phyloP scores from a whole-genome alignment of 495 filamentous ascomycete species.

The Aspergillus baeticus region DNA sequence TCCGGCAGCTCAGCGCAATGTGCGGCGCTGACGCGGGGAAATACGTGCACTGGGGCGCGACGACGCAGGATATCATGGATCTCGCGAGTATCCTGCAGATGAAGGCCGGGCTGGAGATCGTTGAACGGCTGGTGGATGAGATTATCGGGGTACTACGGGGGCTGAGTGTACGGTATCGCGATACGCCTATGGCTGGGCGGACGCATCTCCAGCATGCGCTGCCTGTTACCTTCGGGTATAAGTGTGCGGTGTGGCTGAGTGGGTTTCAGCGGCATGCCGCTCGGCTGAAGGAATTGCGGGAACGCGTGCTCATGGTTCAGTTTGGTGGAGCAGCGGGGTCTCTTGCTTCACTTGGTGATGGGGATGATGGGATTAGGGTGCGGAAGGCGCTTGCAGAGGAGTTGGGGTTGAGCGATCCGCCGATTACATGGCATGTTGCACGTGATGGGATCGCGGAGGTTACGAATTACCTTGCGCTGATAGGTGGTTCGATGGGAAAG shows the following conservation, averaged over 20 bases:
- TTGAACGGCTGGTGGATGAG: slow-evolving; percentile 35
- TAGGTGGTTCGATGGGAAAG: slow-evolving; percentile 51
- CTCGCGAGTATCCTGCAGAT: slow-evolving; percentile 49
- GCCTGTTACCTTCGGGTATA: slow-evolving; percentile 50
- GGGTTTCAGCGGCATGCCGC: slow-evolving; percentile 43
- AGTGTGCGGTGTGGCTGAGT: slow-evolving; percentile 45
- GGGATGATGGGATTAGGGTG: slow-evolving; percentile 36
- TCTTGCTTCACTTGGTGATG: slow-evolving; percentile 38
- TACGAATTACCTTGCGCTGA: slow-evolving; percentile 47
- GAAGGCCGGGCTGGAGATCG: slow-evolving; percentile 42
- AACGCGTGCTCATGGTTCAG: slow-evolving; percentile 40
- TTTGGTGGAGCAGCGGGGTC: slow-evolving; percentile 52
- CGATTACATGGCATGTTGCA: slow-evolving; percentile 49
- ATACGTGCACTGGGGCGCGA: slow-evolving; percentile 56
- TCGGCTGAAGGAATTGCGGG: slow-evolving; percentile 36
- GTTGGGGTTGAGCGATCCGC: slow-evolving; percentile 36
- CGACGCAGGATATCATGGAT: slow-evolving; percentile 58
- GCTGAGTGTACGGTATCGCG: slow-evolving; percentile 39
- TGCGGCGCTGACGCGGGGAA: slow-evolving; percentile 42
- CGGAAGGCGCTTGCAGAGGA: slow-evolving; percentile 38
- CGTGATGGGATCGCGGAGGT: slow-evolving; percentile 51
- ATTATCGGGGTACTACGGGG: slow-evolving; percentile 34
- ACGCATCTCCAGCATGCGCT: slow-evolving; percentile 53
- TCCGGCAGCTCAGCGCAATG: slow-evolving; percentile 41
- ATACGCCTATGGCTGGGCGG: slow-evolving; percentile 52